phyloP scores from a whole-genome alignment of 1,284 basidiomycete genomes.

The Pyrrhoderma noxium region DNA sequence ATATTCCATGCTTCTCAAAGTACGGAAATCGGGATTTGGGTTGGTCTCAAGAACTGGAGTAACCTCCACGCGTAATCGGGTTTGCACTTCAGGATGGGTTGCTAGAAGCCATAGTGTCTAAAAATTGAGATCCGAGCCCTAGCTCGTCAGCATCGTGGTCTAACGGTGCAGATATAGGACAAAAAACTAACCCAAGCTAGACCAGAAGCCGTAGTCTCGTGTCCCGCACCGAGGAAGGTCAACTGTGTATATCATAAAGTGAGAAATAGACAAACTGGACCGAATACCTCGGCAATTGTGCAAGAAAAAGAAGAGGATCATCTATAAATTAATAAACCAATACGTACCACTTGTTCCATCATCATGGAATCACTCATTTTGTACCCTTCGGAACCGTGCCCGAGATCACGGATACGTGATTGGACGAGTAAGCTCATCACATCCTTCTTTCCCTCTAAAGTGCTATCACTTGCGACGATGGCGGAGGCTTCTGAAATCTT shows the following conservation, averaged over 20 bases:
- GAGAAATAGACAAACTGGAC: background rate
- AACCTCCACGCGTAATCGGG: constrained; percentile 38
- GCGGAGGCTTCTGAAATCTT: constrained; percentile 32
- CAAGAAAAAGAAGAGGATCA: no score
- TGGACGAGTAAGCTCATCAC: constrained; percentile 44
- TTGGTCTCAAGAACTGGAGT: constrained; percentile 30
- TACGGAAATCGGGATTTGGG: constrained; percentile 37
- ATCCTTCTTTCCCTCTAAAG: constrained; percentile 35
- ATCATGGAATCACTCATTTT: constrained; percentile 40
- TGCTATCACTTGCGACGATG: constrained; percentile 28
- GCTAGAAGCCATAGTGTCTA: constrained; percentile 36
- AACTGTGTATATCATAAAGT: constrained; percentile 28
- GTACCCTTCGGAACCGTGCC: constrained; percentile 26
- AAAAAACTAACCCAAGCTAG: constrained; percentile 35
- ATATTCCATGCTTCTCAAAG: constrained; percentile 38
- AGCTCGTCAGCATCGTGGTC: no score
- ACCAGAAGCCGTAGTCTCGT: constrained; percentile 44
- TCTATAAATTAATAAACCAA: no score
- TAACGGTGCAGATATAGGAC: background rate
- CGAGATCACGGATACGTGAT: constrained; percentile 30
- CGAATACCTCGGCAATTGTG: background rate
- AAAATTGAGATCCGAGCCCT: background rate
- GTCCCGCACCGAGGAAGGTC: constrained; percentile 45
- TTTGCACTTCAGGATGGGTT: constrained; percentile 31
- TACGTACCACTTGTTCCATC: constrained; percentile 41